A percentile compares a stretch with the other conserved stretches of the same genome.
Conservation (phyloP, 179 eudicot genomes). For the Pouteria campechiana region DNA sequence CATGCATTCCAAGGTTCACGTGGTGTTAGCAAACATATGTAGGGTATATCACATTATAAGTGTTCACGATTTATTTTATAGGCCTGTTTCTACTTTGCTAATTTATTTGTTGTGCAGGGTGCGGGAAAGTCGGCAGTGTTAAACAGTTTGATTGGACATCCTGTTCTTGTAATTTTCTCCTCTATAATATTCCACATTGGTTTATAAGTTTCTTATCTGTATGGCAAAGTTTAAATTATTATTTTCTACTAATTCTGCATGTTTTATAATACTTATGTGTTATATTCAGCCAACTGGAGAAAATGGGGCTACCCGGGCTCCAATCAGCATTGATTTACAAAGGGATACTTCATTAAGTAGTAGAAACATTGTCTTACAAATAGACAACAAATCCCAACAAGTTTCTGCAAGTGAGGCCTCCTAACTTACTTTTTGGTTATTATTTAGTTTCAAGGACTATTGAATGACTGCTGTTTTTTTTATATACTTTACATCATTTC, state of each 20-base stretch:
- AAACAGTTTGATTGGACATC: conserved; percentile 99
- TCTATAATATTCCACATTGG: not conserved
- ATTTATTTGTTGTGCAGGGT: no score
- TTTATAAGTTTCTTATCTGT: not conserved
- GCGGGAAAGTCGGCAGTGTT: conserved; percentile 98
- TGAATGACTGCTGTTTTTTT: no score
- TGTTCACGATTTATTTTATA: no score
- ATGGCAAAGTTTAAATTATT: not conserved
- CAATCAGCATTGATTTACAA: conserved; percentile 77
- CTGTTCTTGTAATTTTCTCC: conserved; percentile 70
- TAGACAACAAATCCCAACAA: conserved; percentile 84
- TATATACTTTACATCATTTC: no score
- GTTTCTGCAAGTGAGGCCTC: conserved; percentile 95
- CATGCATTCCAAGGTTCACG: no score
- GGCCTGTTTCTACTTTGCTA: no score
- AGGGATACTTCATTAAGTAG: conserved; percentile 81
- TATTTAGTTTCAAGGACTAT: no score
- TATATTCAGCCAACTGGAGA: conserved; percentile 93
- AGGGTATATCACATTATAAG: no score
- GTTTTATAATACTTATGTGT: not conserved
- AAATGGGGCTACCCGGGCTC: conserved; percentile 99
- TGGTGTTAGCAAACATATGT: no score
- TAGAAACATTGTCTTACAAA: conserved; percentile 83
- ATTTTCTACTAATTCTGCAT: not conserved
- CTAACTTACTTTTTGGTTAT: conserved; percentile 2